Base-by-base conservation (phyloP, 805 yeast species). In the Pichia nakasei region DNA sequence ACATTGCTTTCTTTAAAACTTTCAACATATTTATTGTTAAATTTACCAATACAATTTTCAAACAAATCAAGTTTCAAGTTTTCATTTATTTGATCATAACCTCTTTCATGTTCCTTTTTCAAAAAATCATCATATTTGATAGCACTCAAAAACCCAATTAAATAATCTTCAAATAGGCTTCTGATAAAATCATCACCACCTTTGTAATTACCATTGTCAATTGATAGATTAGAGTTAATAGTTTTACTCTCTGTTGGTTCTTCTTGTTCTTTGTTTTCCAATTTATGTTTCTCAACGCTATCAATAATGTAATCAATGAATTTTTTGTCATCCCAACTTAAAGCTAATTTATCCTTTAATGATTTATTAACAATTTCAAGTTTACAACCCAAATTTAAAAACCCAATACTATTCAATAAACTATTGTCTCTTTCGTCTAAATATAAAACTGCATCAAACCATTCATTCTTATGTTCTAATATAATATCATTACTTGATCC, bases 121-220 rank as follows among this genome's bases (percentile, higher is more conserved):
- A 74, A 52, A 54, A 81, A 86, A 40, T 72, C 77, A 51, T 74
- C 74, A 53, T 80, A 84, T 60, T 94, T 83, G 20, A 76, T 78
- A 22, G 85, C 72, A 0, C 95, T 70, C 21, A 91, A 59, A 49
- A 93, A 60, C 11, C 94, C 86, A 46, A 83, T 73, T 22, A 89
- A 63, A 57, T 93, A 93, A 55, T 89, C 97, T 57, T 93, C 98
- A 61, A 91, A 89, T 54, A 80, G 87, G 64, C 79, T 74, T 42
- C 97, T 66, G 27, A 93, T 80, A 56, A 81, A 86, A 61, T 93
- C 98, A 55, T 93, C 97, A 52, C 85, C 80, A 3, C 91, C 91
- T 37, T 65, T 63, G 56, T 72, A 82, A 22, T 38, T 43, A 12
- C 57, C 58, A 19, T 60, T 56, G 39, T 46, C 74, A 73, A 41